Conservation (phyloP, 192 early-diverging fungal species). For the Backusella liffmaniae region DNA sequence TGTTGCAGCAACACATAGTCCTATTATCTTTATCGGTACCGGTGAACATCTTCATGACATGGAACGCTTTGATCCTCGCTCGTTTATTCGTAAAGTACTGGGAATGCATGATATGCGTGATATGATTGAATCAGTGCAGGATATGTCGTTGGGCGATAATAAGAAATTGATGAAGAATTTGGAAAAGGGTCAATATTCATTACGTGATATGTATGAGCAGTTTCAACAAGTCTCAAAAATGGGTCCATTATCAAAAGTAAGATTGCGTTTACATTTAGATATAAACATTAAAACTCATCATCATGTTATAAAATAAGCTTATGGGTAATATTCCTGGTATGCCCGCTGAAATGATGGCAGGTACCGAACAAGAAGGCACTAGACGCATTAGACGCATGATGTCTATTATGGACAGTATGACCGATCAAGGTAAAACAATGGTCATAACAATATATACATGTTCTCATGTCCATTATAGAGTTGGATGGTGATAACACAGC, state of each 20-base stretch:
- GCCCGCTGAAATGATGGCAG: constrained; percentile 56
- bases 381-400: constrained; percentile 67
- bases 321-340: constrained; percentile 83
- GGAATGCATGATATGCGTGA: constrained; percentile 92
- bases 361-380: constrained; percentile 60
- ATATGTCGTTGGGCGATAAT: constrained; percentile 85
- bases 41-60: constrained; percentile 97
- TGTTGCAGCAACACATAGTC: constrained; percentile 90
- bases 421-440: constrained; percentile 46
- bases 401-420: constrained; percentile 98
- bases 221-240: constrained; percentile 85
- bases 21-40: constrained; percentile 95
- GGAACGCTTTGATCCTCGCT: constrained; percentile 82
- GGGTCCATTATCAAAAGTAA: constrained; percentile 91
- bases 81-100: constrained; percentile 92
- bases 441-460: too few species aligned
- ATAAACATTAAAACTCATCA: too few species aligned
- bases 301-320: not conserved
- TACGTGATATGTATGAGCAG: constrained; percentile 95
- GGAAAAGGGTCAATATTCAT: constrained; percentile 78
- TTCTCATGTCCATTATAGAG: constrained; percentile 40
- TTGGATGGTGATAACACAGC: constrained; percentile 83
- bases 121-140: constrained; percentile 86
- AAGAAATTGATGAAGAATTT: constrained; percentile 88
- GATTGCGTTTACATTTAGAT: too few species aligned